Evolutionary conservation across 2,329 filamentous ascomycete genomes (phyloP), one percentile per base, ranked within the genome.

Genomic region (Mariannaea sp.): DNA sequence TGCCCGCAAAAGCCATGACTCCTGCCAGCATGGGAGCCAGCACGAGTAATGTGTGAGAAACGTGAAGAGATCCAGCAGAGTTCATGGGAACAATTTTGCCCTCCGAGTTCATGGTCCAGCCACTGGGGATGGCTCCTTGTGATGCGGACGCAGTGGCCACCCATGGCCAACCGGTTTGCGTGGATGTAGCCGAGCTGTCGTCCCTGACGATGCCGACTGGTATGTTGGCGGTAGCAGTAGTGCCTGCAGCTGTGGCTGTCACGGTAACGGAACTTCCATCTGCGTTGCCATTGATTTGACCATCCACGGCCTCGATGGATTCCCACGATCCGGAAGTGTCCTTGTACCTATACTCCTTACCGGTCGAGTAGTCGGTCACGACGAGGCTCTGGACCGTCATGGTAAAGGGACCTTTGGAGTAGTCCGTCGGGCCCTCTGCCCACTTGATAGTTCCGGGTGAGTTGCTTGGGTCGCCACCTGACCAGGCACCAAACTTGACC

Each of bases 281-380:
- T 62, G 82, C 80, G 53, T 84, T 88, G 24, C 82, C 84, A 70
- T 91, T 90, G 71, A 97, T 78, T 60, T 78, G 73, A 56, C 94
- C 94, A 59, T 85, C 92, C n/a, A 87, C 81, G 47, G 93, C 85
- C 64, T 83, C 74, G 71, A 99, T 97, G 42, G 89, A 93, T 60
- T 83, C 68, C 90, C 91, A 96, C 17, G 79, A 82, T 41, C 94
- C 94, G 41, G 82, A 87, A 30, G 80, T 83, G 70, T 94, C 89
- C 61, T 83, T 83, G 75, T 97, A 99, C 52, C 77, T 79, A 78
- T 99, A 99, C 58, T 88, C 78, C 14, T 82, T 87, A 48, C 94
- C 94, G 1, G 92, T 97, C 17, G 92, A 97, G 77, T 97, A 99
- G 76, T 99, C 94, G 45, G 86, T 87, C 35, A 96, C 83, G 49